These are phyloP conservation scores for Euphorbia lathyris DNA, from an alignment of 345 rosid species.

Conservation along the genomic window DNA sequence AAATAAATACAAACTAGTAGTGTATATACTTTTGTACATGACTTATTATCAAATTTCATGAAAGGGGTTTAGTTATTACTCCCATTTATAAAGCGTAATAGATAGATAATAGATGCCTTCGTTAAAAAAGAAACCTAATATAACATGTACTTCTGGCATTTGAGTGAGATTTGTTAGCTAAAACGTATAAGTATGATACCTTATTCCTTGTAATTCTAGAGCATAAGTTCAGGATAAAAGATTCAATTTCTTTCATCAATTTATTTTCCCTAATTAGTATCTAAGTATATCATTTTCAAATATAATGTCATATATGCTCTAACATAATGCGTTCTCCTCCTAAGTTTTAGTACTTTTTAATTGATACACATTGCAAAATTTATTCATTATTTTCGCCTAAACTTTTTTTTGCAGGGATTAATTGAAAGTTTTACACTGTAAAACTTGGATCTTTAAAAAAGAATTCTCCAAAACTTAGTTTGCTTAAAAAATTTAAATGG, in stretches of 20 bases:
- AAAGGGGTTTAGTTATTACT: neutral
- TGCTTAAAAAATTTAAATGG: too few relatives aligned
- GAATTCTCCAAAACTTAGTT: too few relatives aligned
- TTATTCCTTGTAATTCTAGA: neutral
- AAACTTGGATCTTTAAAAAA: too few relatives aligned
- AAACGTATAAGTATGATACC: too few relatives aligned
- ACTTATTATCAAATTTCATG: slow-evolving; percentile 2
- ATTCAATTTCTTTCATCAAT: neutral
- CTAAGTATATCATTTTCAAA: neutral
- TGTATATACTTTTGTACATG: slow-evolving; percentile 14
- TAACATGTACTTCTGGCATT: neutral
- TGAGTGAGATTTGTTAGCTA: neutral
- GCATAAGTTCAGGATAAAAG: neutral
- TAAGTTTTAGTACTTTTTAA: too few relatives aligned
- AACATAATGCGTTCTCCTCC: too few relatives aligned
- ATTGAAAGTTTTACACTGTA: too few relatives aligned
- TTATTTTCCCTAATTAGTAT: neutral
- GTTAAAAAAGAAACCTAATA: neutral
- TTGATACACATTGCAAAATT: too few relatives aligned
- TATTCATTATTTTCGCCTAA: too few relatives aligned
- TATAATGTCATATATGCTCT: too few relatives aligned
- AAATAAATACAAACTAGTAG: slow-evolving; percentile 7
- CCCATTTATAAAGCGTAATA: neutral
- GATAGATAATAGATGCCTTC: neutral
- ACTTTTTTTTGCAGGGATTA: too few relatives aligned